Base-by-base conservation (phyloP, 2,329 filamentous ascomycete genomes). In the Xylariales sp. region DNA sequence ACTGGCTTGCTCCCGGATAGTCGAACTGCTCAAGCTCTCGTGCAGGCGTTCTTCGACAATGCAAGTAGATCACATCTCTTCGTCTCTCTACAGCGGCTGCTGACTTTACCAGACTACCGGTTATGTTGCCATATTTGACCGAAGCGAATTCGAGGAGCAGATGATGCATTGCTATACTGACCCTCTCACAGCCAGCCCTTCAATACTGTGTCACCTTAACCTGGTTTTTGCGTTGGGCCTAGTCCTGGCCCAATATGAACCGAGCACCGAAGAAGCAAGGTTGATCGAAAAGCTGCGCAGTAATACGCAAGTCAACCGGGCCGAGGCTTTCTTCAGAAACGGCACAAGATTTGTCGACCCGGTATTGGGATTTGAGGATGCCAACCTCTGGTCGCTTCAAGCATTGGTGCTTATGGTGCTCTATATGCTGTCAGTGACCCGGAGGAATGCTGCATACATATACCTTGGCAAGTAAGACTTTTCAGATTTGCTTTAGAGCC, bases 301-400 rank as follows among this genome's bases (percentile, higher is more conserved):
- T 5, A 66, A 70, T 13, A 38, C 38, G 23, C 60, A 67, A 20
- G 54, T 65, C 2, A 71, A 76, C 44, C 66, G 72, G 45, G 75
- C 77, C n/a, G 79, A 84, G 45, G 58, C 75, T 10, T 82, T 83
- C 52, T 85, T 79, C 49, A 61, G 70, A 13, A 77, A 72, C 44
- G 80, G 79, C 5, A 78, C 73, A 45, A 65, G 63, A 29, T 60
- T 82, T 13, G 61, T 61, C 14, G 62, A 70, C 31, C 60, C 63
- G 1, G 54, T 63, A 1, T 56, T 60, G 4, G 67, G 75, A 1
- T 72, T 81, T 33, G 78, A 83, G 49, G 74, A 82, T 48, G 74
- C 72, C 16, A 74, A 81, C 39, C 74, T 84, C 41, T 82, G 78
- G 74, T 77, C 76, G 11, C 69, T 85, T 32, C 79, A 84, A 50